Evolutionary conservation across 371 early-diverging fungal species (phyloP).

Genomic region (Dichotomocladium elegans): DNA sequence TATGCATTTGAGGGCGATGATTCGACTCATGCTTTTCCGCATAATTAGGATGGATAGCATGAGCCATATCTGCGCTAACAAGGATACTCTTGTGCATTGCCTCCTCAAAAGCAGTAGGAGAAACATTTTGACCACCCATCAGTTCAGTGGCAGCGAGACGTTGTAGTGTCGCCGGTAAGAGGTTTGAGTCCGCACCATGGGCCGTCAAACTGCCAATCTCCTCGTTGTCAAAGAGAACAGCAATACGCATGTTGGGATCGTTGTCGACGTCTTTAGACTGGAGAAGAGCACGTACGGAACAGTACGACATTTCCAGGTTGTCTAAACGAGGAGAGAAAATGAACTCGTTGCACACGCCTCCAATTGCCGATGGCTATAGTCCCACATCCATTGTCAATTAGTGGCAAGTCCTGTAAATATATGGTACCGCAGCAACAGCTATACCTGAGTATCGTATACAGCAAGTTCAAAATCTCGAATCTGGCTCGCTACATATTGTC

Average conservation of each 20-base stretch:
- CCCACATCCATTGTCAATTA: neutral
- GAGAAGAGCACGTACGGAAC: constrained; percentile 63
- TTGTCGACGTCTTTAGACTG: constrained; percentile 49
- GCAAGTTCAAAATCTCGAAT: constrained; percentile 95
- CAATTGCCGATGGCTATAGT: constrained; percentile 67
- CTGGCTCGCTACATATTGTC: constrained; percentile 43
- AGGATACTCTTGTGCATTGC: constrained; percentile 81
- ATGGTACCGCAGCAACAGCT: neutral
- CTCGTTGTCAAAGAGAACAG: constrained; percentile 95
- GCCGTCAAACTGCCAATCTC: constrained; percentile 96
- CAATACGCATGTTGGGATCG: constrained; percentile 81
- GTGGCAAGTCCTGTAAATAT: neutral
- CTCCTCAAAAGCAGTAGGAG: constrained; percentile 74
- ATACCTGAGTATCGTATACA: constrained; percentile 68
- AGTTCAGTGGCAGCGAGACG: constrained; percentile 46
- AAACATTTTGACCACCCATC: constrained; percentile 7
- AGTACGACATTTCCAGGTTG: constrained; percentile 93
- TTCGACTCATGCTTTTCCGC: constrained; percentile 84
- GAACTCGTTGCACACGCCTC: constrained; percentile 89
- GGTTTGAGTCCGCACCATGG: constrained; percentile 91
- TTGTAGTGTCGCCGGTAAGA: constrained; percentile 73
- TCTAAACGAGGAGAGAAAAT: constrained; percentile 93
- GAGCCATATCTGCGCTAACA: constrained; percentile 95
- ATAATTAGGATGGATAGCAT: constrained; percentile 92
- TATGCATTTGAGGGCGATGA: constrained; percentile 89